phyloP scores from a whole-genome alignment of 768 basidiomycete species.

The Suillus variegatus region DNA sequence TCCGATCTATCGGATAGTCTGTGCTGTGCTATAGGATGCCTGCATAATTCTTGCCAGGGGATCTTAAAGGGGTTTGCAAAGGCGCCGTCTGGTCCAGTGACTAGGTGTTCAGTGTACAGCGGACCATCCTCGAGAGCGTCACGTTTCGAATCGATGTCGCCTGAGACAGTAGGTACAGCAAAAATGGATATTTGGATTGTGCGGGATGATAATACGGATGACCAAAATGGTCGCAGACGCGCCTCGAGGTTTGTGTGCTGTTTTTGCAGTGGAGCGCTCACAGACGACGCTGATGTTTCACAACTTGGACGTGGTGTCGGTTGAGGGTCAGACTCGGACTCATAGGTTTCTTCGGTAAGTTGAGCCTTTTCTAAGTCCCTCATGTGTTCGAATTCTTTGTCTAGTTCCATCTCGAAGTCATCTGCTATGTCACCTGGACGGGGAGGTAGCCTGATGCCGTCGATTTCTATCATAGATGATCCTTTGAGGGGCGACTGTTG shows the following conservation, averaged over 20 bases:
- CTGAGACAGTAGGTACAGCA: slow-evolving; percentile 22
- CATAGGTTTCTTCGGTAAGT: slow-evolving; percentile 6
- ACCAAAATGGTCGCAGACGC: slow-evolving; percentile 82
- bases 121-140: slow-evolving; percentile 40
- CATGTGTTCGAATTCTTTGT: slow-evolving; percentile 43
- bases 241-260: slow-evolving; percentile 76
- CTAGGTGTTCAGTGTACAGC: slow-evolving; percentile 49
- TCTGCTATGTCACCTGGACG: slow-evolving; percentile 61
- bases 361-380: slow-evolving; percentile 13
- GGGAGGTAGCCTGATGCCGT: slow-evolving; percentile 52
- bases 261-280: slow-evolving; percentile 41
- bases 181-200: slow-evolving; percentile 65
- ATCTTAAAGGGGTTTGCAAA: slow-evolving; percentile 68
- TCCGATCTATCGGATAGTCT: slow-evolving; percentile 55
- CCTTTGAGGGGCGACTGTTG: slow-evolving; percentile 24
- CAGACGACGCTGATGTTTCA: slow-evolving; percentile 11
- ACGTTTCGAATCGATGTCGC: slow-evolving; percentile 24
- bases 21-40: slow-evolving; percentile 57
- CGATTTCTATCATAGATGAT: slow-evolving; percentile 27
- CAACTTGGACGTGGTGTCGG: slow-evolving; percentile 18
- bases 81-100: slow-evolving; percentile 68
- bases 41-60: slow-evolving; percentile 67
- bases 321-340: slow-evolving; percentile 13
- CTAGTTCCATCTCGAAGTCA: slow-evolving; percentile 58
- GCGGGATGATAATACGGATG: slow-evolving; percentile 64